phyloP scores from a whole-genome alignment of 139 green algal genomes.

The Protoeuglena noctilucae region DNA sequence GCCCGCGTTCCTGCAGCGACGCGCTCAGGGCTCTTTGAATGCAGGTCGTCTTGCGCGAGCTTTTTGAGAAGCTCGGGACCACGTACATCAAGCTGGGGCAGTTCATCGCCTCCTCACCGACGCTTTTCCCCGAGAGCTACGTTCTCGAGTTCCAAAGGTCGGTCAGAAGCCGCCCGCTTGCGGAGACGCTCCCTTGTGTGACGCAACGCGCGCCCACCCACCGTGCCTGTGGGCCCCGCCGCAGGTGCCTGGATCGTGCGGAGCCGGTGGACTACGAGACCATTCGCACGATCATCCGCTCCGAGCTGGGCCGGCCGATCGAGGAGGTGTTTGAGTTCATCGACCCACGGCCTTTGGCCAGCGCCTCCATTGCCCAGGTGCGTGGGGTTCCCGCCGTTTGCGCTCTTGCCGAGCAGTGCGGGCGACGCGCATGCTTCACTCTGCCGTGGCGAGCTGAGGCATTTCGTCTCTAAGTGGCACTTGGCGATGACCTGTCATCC shows the following conservation, averaged over 20 bases:
- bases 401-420: too few relatives aligned
- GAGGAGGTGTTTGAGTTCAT: slow-evolving; percentile 66
- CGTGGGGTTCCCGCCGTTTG: too few relatives aligned
- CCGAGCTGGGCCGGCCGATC: slow-evolving; percentile 48
- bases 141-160: slow-evolving; percentile 85
- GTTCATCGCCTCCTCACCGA: slow-evolving; percentile 84
- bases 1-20: too few relatives aligned
- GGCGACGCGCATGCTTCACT: too few relatives aligned
- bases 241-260: slow-evolving; percentile 71
- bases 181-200: too few relatives aligned
- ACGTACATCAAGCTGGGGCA: slow-evolving; percentile 87
- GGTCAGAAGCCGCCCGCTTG: too few relatives aligned
- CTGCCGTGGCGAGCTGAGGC: too few relatives aligned
- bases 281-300: slow-evolving; percentile 49
- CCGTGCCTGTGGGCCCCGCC: background rate
- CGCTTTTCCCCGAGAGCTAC: slow-evolving; percentile 86
- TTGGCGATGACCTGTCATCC: too few relatives aligned
- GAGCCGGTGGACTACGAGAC: slow-evolving; percentile 51
- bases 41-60: slow-evolving; percentile 42
- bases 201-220: too few relatives aligned
- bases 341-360: slow-evolving; percentile 65
- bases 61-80: slow-evolving; percentile 86
- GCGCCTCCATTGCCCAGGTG: slow-evolving; percentile 73
- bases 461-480: too few relatives aligned
- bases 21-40: too few relatives aligned